Evolutionary conservation across 1,284 basidiomycete species (phyloP).

Genomic region (Coniophora puteana): DNA sequence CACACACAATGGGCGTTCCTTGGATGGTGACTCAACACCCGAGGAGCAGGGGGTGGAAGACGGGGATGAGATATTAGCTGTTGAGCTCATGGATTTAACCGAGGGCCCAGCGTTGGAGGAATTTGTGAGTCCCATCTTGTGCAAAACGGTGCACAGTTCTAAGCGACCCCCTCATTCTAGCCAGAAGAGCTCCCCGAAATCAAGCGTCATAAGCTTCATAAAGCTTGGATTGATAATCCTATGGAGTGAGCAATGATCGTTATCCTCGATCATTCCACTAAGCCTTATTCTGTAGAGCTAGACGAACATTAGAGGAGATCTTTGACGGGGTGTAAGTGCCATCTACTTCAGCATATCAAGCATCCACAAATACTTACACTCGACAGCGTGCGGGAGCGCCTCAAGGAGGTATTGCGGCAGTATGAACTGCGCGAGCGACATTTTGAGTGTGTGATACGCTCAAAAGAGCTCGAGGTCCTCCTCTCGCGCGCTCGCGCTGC

Average conservation of each 20-base stretch:
- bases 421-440: constrained; percentile 84
- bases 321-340: constrained; percentile 72
- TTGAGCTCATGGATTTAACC: constrained; percentile 84
- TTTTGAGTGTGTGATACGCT: constrained; percentile 84
- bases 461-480: constrained; percentile 82
- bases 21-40: constrained; percentile 76
- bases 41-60: constrained; percentile 82
- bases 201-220: constrained; percentile 62
- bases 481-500: constrained; percentile 78
- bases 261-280: constrained; percentile 3
- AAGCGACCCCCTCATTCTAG: constrained; percentile 4
- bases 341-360: constrained; percentile 2
- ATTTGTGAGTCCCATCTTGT: constrained; percentile 42
- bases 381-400: constrained; percentile 68
- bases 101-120: constrained; percentile 58
- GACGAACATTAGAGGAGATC: constrained; percentile 69
- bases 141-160: too few relatives aligned
- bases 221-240: constrained; percentile 73
- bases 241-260: constrained; percentile 49
- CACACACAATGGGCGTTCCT: constrained; percentile 68
- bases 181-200: constrained; percentile 61
- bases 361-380: too few relatives aligned
- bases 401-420: constrained; percentile 79
- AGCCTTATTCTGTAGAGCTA: constrained; percentile 45
- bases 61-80: constrained; percentile 78